Base-by-base conservation (phyloP, 129 eudicot species). In the Silybum marianum region DNA sequence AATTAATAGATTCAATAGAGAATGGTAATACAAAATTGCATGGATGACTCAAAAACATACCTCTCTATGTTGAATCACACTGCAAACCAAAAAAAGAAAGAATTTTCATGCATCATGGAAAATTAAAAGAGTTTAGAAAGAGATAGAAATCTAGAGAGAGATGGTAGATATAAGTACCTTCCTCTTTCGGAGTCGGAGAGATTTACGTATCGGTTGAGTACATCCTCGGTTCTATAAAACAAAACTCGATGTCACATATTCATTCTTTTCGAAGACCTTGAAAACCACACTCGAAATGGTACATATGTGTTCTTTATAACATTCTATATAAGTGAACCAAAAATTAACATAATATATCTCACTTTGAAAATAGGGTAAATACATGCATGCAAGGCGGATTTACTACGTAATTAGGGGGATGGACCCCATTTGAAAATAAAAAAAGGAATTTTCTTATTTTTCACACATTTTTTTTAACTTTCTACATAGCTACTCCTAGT, bases 101-200 rank as follows among this genome's bases (percentile, higher is more conserved):
- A 38, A 76, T 6, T 21, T 34, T 70, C 24, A 36, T 12, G 71
- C 69, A 69, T 84, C 51, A 78, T 74, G 48, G 18, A 14, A 40
- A n/a, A n/a, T n/a, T n/a, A n/a, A 38, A 67, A 69, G 24, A 39
- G 39, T 28, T 34, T 72, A 48, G 19, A 54, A n/a, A 44, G 14
- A 66, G 58, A 74, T 71, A 44, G 10, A 26, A 18, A 65, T 70
- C 11, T 12, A 24, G 22, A 38, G 22, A 80, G 42, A 13, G 5
- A 73, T 32, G 3, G 9, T 2, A 19, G 5, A 26, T 3, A 21
- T 66, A 36, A 69, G 60, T 82, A 92, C 97, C 90, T 80, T 84
- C 91, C 95, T 78, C 95, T 85, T 67, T 90, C 97, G 8, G 88
- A 93, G 77, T 92, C 97, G 1, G 95, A 80, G 73, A 88, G 91